Conservation (phyloP, 495 filamentous ascomycete genomes). For the Penicillium lividum region DNA sequence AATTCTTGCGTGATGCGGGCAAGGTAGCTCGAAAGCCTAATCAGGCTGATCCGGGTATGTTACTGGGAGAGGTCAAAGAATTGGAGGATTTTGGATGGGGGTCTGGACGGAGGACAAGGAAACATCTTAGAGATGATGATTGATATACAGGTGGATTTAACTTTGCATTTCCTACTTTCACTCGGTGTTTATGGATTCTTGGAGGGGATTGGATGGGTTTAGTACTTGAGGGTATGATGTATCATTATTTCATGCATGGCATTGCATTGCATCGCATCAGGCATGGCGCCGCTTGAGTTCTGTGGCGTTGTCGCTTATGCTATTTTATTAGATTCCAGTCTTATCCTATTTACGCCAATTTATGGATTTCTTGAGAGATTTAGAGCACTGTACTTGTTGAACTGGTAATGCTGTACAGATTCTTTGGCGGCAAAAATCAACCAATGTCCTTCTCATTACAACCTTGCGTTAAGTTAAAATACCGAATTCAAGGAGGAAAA, state of each 20-base stretch:
- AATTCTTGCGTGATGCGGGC: slow-evolving; percentile 46
- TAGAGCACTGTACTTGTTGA: no score
- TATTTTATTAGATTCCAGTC: background rate
- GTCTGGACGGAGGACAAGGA: slow-evolving; percentile 40
- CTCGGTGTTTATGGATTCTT: slow-evolving; percentile 1
- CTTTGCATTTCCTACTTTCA: slow-evolving; percentile 12
- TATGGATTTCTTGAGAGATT: no score
- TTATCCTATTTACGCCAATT: background rate
- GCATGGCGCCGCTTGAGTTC: slow-evolving; percentile 19
- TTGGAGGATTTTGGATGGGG: slow-evolving; percentile 41
- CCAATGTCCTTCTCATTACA: no score
- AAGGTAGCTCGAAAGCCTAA: slow-evolving; percentile 35
- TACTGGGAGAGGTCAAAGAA: slow-evolving; percentile 36
- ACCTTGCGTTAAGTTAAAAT: background rate
- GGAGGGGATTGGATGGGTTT: background rate
- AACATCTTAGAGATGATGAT: slow-evolving; percentile 27
- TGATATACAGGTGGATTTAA: slow-evolving; percentile 10
- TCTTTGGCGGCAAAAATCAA: no score
- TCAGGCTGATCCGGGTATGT: slow-evolving; percentile 18
- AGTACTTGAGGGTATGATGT: background rate
- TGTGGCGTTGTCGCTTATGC: background rate
- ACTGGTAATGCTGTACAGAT: no score
- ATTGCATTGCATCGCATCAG: slow-evolving; percentile 27
- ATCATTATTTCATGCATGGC: slow-evolving; percentile 2
- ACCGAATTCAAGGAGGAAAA: background rate